Evolutionary conservation across 495 filamentous ascomycete species (phyloP), one percentile per base, ranked within the genome.

Genomic region (Penicillium cosmopolitanum): DNA sequence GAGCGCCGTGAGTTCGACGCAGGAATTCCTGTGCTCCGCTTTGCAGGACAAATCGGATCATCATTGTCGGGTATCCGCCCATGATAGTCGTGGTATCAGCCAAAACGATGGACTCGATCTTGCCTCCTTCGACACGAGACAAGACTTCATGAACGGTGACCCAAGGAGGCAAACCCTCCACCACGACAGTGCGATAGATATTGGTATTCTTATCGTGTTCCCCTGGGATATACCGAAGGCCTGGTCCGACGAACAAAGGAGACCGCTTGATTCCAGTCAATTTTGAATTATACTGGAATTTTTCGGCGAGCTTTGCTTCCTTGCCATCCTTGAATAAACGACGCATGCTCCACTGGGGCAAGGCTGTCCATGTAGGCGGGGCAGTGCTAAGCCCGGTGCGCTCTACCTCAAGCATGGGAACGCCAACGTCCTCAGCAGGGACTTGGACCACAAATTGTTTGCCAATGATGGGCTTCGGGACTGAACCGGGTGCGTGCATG

Each of bases 201-300:
- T 75, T 58, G 6, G 25, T 50, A 23, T 75, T 58, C 10, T 33
- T 50, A 2, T 73, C 66, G 4, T 25, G 10, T 3, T 34, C 12
- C 2, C 50, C 10, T 1, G 75, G 72, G 0, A 74, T 46, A 48
- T 73, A 76, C 10, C 75, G 73, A 16, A 76, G 56, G 1, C 75
- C 75, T 19, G 69, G 72, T 36, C 71, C 68, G 50, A 70, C 71
- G 21, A 75, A 54, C 57, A 65, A 66, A 21, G 42, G 42, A 1
- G 42, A 44, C n/a, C 8, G 15, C 15, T 18, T 44, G 42, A 18
- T 16, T 8, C 16, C 15, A 44, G 42, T 0, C 2, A 44, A 5
- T 3, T 44, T 16, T 3, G 15, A 8, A 44, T 19, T 44, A 10
- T 44, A 44, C 16, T 44, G 42, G 42, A 44, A n/a, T 10, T n/a